Conservation (phyloP, 495 filamentous ascomycete genomes). For the Chaetomidium leptoderma region DNA sequence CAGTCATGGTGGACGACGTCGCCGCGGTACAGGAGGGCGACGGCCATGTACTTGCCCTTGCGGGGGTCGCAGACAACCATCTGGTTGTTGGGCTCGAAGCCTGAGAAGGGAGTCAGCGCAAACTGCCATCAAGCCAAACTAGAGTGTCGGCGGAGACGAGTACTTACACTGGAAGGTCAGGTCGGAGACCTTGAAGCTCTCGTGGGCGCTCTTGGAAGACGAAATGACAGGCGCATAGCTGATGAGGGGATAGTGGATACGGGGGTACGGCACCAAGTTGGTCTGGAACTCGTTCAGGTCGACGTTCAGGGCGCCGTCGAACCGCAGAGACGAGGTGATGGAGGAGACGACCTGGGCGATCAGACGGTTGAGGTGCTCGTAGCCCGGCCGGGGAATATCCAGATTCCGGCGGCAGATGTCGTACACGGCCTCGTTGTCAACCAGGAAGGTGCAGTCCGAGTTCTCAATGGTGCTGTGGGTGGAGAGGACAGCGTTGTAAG, state of each 20-base stretch:
- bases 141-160: background rate
- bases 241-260: slow-evolving; percentile 90
- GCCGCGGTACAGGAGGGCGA: slow-evolving; percentile 83
- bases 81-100: slow-evolving; percentile 93
- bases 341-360: slow-evolving; percentile 91
- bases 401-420: slow-evolving; percentile 87
- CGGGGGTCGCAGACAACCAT: slow-evolving; percentile 93
- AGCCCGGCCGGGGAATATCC: slow-evolving; percentile 80
- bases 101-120: slow-evolving; percentile 28
- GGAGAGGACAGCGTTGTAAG: slow-evolving; percentile 86
- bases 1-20: slow-evolving; percentile 86
- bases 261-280: slow-evolving; percentile 85
- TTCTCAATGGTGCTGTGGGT: slow-evolving; percentile 94
- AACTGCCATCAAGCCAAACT: background rate
- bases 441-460: slow-evolving; percentile 87
- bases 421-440: slow-evolving; percentile 91
- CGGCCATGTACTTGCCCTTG: slow-evolving; percentile 93
- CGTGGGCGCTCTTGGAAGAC: slow-evolving; percentile 74
- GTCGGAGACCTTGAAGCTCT: slow-evolving; percentile 87
- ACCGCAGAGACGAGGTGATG: slow-evolving; percentile 84
- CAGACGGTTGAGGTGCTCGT: slow-evolving; percentile 83
- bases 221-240: slow-evolving; percentile 84
- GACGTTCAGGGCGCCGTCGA: slow-evolving; percentile 87
- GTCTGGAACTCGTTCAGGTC: slow-evolving; percentile 95
- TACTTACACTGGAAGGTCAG: slow-evolving; percentile 78